Conservation (phyloP, 129 eudicot genomes). For the Calendula officinalis region DNA sequence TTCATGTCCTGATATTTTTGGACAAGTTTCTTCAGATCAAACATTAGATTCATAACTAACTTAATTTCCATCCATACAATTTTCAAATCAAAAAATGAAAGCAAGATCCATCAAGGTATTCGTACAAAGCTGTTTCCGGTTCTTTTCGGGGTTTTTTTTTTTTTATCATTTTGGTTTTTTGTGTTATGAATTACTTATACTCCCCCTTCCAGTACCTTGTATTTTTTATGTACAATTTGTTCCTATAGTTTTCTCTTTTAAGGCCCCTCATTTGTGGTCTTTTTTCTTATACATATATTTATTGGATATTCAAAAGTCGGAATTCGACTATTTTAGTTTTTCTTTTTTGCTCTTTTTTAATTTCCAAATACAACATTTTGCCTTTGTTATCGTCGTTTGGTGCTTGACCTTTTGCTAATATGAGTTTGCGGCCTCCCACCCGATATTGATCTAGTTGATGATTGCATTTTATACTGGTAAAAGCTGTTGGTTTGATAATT, state of each 20-base stretch:
- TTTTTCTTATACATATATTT: slow-evolving; percentile 15
- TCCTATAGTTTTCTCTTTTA: slow-evolving; percentile 3
- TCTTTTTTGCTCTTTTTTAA: not conserved
- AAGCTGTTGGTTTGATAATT: no score
- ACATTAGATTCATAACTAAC: slow-evolving; percentile 31
- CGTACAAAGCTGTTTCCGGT: not conserved
- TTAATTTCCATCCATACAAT: slow-evolving; percentile 10
- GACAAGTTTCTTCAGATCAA: slow-evolving; percentile 66
- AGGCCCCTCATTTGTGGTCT: slow-evolving; percentile 29
- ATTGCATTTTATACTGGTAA: no score
- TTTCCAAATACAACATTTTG: slow-evolving; percentile 4
- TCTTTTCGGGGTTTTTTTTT: not conserved
- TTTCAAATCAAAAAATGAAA: slow-evolving; percentile 9
- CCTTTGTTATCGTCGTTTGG: not conserved
- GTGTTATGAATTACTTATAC: slow-evolving; percentile 8
- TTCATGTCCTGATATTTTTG: slow-evolving; percentile 88
- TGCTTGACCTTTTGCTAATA: not conserved
- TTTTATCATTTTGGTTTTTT: not conserved
- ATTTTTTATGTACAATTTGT: slow-evolving; percentile 20
- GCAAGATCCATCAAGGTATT: slow-evolving; percentile 7
- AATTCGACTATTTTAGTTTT: slow-evolving; percentile 8
- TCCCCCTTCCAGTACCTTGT: slow-evolving; percentile 2
- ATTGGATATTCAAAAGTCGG: slow-evolving; percentile 13
- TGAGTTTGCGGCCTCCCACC: not conserved
- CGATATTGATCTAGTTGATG: no score